Conservation (phyloP, 2,329 filamentous ascomycete genomes). For the Knoxdaviesia proteae region DNA sequence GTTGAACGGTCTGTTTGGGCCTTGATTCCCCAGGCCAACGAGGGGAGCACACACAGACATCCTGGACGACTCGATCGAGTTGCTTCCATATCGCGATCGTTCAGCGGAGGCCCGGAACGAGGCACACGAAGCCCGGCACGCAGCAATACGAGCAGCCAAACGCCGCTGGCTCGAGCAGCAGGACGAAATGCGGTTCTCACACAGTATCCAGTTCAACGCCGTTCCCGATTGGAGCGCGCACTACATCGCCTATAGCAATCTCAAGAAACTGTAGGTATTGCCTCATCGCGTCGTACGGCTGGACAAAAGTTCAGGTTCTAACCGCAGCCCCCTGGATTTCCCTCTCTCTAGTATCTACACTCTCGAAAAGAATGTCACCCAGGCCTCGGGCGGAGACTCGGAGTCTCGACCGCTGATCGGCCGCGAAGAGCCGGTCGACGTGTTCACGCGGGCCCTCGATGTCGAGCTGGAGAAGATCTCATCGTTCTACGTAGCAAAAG, state of each 20-base stretch:
- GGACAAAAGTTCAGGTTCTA: not conserved
- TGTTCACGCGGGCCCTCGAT: conserved; percentile 67
- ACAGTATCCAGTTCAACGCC: conserved; percentile 97
- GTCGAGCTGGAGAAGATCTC: conserved; percentile 85
- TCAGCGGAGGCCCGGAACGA: conserved; percentile 9
- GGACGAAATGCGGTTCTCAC: conserved; percentile 98
- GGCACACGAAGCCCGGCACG: conserved; percentile 12
- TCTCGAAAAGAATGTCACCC: conserved; percentile 56
- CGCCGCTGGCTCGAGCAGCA: conserved; percentile 47
- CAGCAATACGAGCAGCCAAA: conserved; percentile 37
- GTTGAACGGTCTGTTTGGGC: too few species aligned
- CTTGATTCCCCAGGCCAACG: too few species aligned
- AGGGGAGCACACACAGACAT: too few species aligned
- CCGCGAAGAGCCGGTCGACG: conserved; percentile 52
- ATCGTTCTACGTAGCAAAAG: conserved; percentile 77
- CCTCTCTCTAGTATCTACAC: conserved; percentile 57
- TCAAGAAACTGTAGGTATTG: conserved; percentile 76
- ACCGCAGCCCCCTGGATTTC: not conserved
- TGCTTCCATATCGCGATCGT: too few species aligned
- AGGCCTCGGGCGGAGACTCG: conserved; percentile 41
- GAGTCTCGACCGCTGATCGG: conserved; percentile 71
- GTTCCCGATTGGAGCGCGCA: conserved; percentile 98
- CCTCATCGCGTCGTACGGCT: not conserved
- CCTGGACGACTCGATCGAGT: too few species aligned
- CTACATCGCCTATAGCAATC: conserved; percentile 95